Conservation (phyloP, 345 rosid genomes). For the Balakata baccata region DNA sequence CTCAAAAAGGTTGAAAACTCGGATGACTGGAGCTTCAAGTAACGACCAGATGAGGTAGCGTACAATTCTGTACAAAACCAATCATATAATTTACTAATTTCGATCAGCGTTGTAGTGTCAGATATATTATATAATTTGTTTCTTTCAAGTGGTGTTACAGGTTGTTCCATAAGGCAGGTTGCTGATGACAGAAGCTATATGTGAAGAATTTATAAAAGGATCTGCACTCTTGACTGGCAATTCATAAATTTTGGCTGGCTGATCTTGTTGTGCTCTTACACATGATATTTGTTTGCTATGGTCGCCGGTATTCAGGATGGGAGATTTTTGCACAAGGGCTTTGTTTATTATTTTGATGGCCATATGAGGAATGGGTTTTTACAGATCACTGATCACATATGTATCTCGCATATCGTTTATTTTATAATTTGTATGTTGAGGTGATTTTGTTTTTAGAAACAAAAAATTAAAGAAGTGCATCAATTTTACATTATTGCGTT, state of each 20-base stretch:
- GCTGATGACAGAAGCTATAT: conserved; percentile 4
- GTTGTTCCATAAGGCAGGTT: conserved; percentile 21
- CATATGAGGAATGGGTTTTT: too few relatives aligned
- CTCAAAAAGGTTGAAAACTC: conserved; percentile 41
- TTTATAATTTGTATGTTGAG: too few relatives aligned
- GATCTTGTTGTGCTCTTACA: not conserved
- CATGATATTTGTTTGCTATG: not conserved
- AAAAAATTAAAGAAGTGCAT: too few relatives aligned
- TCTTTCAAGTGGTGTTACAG: conserved; percentile 8
- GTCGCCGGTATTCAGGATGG: not conserved
- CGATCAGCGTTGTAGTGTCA: not conserved
- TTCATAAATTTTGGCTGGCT: not conserved
- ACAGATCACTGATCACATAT: too few relatives aligned
- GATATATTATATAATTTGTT: not conserved
- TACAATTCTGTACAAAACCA: not conserved
- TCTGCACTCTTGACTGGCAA: not conserved
- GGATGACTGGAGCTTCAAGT: conserved; percentile 18
- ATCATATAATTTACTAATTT: not conserved
- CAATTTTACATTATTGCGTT: too few relatives aligned
- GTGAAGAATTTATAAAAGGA: not conserved
- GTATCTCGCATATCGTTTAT: too few relatives aligned
- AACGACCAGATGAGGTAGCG: conserved; percentile 39
- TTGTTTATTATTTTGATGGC: too few relatives aligned
- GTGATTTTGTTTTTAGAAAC: too few relatives aligned
- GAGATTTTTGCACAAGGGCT: too few relatives aligned